These are phyloP conservation scores for Hsuehochloa calcarea DNA, from an alignment of 176 grass and related monocot species.

Conservation along the genomic window DNA sequence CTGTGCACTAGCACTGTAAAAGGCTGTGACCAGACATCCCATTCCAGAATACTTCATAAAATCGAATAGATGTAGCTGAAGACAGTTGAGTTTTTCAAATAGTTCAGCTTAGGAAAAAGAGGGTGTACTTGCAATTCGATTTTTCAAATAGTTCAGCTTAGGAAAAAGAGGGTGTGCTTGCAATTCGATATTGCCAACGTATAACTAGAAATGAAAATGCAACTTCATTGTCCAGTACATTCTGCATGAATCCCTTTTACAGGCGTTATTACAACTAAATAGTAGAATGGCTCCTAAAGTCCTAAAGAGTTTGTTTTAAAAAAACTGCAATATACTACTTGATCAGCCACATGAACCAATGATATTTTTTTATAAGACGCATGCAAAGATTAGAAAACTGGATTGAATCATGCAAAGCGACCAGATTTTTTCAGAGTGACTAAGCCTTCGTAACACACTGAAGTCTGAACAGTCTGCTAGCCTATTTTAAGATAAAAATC, in stretches of 20 bases:
- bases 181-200: not conserved
- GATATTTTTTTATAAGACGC: not conserved
- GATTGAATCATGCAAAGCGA: not conserved
- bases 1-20: not conserved
- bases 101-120: not conserved
- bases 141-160: not conserved
- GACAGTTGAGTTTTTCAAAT: not conserved
- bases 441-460: not conserved
- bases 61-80: not conserved
- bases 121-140: not conserved
- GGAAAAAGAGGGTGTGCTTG: not conserved
- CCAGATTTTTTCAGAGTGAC: not conserved
- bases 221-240: not conserved
- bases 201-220: not conserved
- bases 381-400: not conserved
- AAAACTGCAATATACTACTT: not conserved
- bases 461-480: not conserved
- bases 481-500: not conserved
- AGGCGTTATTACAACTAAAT: not conserved
- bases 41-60: not conserved
- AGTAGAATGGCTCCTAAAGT: not conserved
- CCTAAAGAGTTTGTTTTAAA: not conserved
- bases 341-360: not conserved
- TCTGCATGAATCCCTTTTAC: not conserved
- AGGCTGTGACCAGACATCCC: not conserved